Conservation (phyloP, 106 monocot genomes). For the Platanthera guangdongensis region DNA sequence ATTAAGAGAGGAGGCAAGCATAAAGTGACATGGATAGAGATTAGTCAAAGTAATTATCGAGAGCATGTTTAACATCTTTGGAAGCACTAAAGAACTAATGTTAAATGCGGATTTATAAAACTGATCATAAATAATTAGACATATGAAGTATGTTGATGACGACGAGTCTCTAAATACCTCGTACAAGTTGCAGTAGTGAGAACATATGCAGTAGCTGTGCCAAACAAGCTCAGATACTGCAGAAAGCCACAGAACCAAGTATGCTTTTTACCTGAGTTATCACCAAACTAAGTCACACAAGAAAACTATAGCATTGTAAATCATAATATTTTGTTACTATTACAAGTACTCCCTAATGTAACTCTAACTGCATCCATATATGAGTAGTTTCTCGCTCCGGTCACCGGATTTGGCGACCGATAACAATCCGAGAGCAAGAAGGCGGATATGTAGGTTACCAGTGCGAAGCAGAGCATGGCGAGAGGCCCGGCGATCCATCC, state of each 20-base stretch:
- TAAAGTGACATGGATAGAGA: too few species aligned
- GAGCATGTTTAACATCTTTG: too few species aligned
- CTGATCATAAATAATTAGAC: too few species aligned
- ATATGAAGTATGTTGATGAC: background rate
- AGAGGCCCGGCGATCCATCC: constrained; percentile 55
- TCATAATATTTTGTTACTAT: background rate
- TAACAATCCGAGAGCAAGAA: constrained; percentile 18
- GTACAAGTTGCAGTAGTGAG: constrained; percentile 51
- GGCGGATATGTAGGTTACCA: constrained; percentile 26
- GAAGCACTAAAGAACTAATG: too few species aligned
- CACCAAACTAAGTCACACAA: constrained; percentile 11
- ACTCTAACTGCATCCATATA: constrained; percentile 18
- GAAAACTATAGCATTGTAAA: background rate
- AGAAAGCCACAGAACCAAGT: constrained; percentile 46
- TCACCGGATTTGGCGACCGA: constrained; percentile 11
- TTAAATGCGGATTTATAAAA: too few species aligned
- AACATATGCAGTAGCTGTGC: constrained; percentile 39
- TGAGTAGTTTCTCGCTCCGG: constrained; percentile 14
- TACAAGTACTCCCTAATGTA: constrained; percentile 10
- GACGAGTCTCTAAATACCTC: constrained; percentile 22
- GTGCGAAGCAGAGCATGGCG: constrained; percentile 54
- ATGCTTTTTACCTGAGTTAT: constrained; percentile 36
- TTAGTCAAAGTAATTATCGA: too few species aligned
- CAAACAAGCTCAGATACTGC: constrained; percentile 47
- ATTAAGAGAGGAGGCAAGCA: too few species aligned